Evolutionary conservation across 2,329 filamentous ascomycete species (phyloP), one percentile per base, ranked within the genome.

Genomic region (Ascosphaera apis): DNA sequence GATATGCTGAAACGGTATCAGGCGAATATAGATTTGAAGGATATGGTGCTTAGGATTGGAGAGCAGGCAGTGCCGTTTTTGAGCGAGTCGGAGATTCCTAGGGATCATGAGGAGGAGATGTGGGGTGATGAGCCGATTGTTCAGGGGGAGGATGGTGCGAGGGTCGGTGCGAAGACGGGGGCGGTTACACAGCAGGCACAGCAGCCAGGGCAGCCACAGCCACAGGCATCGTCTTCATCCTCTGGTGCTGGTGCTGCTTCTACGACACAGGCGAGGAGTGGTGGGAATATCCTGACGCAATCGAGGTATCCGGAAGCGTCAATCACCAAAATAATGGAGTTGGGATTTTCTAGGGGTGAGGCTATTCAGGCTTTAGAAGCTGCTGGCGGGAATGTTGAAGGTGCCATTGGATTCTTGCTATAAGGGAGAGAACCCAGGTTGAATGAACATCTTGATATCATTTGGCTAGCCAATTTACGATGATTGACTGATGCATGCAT

Each of bases 1-100:
- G 88, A 98, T 54, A 98, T 98, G 81, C 66, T 98, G 41, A 93
- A 91, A 60, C 72, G 88, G 28, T 84, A 95, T 56, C 86, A 92
- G 56, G 88, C 86, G 25, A 78, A 69, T 46, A 86, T 98, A 48
- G 88, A 98, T 53, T 66, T 98, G 9, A 68, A 72, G 43, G 76
- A 76, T 48, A 82, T 88, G 48, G 79, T 75, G 42, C 69, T 98
- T 13, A 68, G 91, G 42, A 92, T 98, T 45, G 79, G 88, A 48
- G 80, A 76, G 38, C 74, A 83, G 44, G 79, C 88, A 45, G 79
- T 98, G 4, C 71, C 78, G 0, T 98, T 98, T 55, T 62, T 98
- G 9, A 78, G 81, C 33, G 88, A 95, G 56, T 77, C 78, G 2
- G 86, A 98, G 44, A 91, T 95, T 36, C 88, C 88, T n/a, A 91